phyloP scores from a whole-genome alignment of 805 yeast species.

The Priceomyces castillae region DNA sequence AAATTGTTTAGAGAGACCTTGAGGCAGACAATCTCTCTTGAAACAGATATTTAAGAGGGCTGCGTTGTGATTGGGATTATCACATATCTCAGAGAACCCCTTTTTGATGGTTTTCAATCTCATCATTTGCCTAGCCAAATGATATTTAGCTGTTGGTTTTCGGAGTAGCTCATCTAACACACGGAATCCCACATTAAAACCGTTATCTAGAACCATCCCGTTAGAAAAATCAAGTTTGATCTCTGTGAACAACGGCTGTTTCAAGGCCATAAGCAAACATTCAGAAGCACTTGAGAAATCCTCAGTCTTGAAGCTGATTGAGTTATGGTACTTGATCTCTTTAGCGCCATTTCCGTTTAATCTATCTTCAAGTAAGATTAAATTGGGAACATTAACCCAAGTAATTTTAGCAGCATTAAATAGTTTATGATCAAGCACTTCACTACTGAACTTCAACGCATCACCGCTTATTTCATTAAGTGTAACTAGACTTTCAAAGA shows the following conservation, averaged over 20 bases:
- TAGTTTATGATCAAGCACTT: neutral
- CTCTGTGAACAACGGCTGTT: constrained; percentile 11
- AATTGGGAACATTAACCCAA: constrained; percentile 15
- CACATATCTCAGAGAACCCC: constrained; percentile 53
- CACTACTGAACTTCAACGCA: constrained; percentile 12
- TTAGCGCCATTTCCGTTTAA: constrained; percentile 5
- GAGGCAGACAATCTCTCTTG: constrained; percentile 16
- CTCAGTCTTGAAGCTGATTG: neutral
- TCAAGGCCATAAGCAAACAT: constrained; percentile 8
- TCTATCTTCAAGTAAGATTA: constrained; percentile 13
- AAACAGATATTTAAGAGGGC: constrained; percentile 23
- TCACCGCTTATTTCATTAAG: constrained; percentile 18
- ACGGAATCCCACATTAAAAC: constrained; percentile 4
- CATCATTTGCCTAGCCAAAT: constrained; percentile 40
- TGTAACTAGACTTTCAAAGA: neutral
- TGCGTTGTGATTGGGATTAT: constrained; percentile 34
- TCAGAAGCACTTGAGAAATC: neutral
- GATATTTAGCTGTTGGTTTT: constrained; percentile 39
- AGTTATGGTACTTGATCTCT: constrained; percentile 3
- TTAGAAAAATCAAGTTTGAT: constrained; percentile 5
- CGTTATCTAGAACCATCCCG: constrained; percentile 5
- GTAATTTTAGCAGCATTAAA: constrained; percentile 1
- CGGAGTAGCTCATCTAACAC: constrained; percentile 19
- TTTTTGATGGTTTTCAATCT: constrained; percentile 33
- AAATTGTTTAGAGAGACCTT: constrained; percentile 2